A percentile compares a stretch with the other conserved stretches of the same genome.
Evolutionary conservation across 495 filamentous ascomycete genomes (phyloP).

Genomic region (Penicillium egyptiacum): DNA sequence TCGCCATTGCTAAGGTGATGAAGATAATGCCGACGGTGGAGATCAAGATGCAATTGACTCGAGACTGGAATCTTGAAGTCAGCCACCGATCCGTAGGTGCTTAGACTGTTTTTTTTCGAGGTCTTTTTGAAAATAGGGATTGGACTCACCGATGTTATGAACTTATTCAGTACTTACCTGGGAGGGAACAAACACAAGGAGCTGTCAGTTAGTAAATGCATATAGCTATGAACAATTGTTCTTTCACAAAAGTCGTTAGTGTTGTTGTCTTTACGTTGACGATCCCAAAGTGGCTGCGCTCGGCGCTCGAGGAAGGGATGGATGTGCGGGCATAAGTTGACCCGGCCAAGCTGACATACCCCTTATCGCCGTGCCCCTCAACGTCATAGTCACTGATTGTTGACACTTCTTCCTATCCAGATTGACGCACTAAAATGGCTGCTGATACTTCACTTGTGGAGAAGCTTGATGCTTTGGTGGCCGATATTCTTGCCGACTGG

Average conservation of each 20-base stretch:
- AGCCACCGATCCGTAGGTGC: not conserved
- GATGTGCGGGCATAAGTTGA: constrained; percentile 25
- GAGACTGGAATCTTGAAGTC: constrained; percentile 2
- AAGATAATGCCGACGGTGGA: not conserved
- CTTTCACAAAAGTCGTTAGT: constrained; percentile 16
- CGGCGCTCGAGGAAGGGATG: constrained; percentile 15
- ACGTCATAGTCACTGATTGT: constrained; percentile 27
- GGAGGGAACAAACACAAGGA: not conserved
- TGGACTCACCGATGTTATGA: constrained; percentile 15
- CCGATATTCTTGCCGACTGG: constrained; percentile 72
- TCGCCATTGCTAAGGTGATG: constrained; percentile 35
- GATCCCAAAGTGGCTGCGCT: constrained; percentile 18
- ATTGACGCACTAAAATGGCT: constrained; percentile 43
- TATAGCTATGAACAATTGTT: constrained; percentile 4
- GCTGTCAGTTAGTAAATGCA: constrained; percentile 10
- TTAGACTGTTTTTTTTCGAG: constrained; percentile 1
- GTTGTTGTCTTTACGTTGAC: constrained; percentile 19
- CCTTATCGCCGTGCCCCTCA: constrained; percentile 17
- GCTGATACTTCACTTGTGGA: constrained; percentile 52
- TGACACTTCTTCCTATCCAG: constrained; percentile 13
- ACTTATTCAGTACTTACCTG: constrained; percentile 20
- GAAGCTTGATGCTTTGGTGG: constrained; percentile 67
- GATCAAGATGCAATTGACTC: constrained; percentile 2
- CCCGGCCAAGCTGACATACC: constrained; percentile 18
- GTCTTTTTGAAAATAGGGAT: not conserved